A percentile compares a stretch with the other conserved stretches of the same genome.
Evolutionary conservation across 768 basidiomycete species (phyloP).

Genomic region (Rhodosporidiobolus sp.): DNA sequence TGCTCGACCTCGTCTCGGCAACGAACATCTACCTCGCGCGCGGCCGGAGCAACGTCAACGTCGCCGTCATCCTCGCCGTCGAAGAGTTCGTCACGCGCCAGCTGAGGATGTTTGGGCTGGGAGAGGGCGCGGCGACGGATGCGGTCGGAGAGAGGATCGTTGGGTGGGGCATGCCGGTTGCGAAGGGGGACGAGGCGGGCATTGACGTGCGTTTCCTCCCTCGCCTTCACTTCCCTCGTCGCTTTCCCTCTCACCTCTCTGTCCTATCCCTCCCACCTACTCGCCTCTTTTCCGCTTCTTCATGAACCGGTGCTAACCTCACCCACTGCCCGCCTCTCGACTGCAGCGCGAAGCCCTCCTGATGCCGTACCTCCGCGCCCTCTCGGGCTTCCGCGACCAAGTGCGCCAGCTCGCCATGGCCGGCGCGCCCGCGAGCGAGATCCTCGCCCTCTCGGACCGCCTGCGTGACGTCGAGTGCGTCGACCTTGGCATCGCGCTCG

Average conservation of each 20-base stretch:
- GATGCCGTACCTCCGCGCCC: slow-evolving; percentile 79
- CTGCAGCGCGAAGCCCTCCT: slow-evolving; percentile 73
- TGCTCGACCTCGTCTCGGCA: slow-evolving; percentile 76
- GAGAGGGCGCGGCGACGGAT: slow-evolving; percentile 58
- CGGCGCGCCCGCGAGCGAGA: slow-evolving; percentile 64
- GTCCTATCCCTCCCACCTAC: too few relatives aligned
- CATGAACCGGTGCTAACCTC: too few relatives aligned
- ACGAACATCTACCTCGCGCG: slow-evolving; percentile 77
- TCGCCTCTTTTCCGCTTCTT: too few relatives aligned
- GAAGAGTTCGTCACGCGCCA: slow-evolving; percentile 55
- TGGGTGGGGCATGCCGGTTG: slow-evolving; percentile 65
- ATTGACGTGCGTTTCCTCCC: slow-evolving; percentile 52
- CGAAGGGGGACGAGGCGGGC: slow-evolving; percentile 44
- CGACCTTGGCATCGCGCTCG: slow-evolving; percentile 89
- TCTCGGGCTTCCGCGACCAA: slow-evolving; percentile 88
- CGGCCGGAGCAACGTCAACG: slow-evolving; percentile 47
- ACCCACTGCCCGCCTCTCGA: neutral
- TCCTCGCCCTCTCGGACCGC: slow-evolving; percentile 80
- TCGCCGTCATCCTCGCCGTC: slow-evolving; percentile 61
- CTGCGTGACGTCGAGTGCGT: slow-evolving; percentile 85
- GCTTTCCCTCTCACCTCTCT: neutral
- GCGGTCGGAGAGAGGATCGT: slow-evolving; percentile 60
- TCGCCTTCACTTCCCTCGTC: too few relatives aligned
- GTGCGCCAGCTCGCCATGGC: slow-evolving; percentile 77
- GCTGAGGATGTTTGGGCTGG: slow-evolving; percentile 55